phyloP scores from a whole-genome alignment of 257 asterid genomes.

The Leptodermis oblonga region DNA sequence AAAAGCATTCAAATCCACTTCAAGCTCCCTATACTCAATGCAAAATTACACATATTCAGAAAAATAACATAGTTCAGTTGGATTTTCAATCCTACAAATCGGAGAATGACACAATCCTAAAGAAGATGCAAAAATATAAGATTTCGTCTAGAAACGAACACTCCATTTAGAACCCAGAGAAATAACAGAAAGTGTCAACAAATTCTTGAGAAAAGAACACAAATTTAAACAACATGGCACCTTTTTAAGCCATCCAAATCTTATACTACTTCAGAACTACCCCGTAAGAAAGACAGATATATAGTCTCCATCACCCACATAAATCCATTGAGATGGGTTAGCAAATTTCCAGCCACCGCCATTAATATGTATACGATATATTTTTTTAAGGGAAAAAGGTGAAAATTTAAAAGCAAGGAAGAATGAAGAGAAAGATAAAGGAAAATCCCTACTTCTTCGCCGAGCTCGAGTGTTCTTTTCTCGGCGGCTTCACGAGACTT shows the following conservation, averaged over 20 bases:
- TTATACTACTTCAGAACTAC: neutral
- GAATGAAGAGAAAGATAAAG: neutral
- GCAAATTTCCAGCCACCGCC: neutral
- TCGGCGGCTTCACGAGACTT: slow-evolving; percentile 76
- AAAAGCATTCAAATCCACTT: neutral
- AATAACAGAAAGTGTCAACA: no score
- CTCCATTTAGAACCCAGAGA: neutral
- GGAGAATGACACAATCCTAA: no score
- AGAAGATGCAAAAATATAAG: no score
- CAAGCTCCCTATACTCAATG: neutral
- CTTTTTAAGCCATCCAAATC: neutral
- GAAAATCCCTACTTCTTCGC: slow-evolving; percentile 60
- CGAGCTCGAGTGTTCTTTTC: slow-evolving; percentile 79
- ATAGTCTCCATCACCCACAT: neutral
- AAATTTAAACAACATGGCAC: no score
- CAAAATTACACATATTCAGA: neutral
- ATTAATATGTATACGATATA: neutral
- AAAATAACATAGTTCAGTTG: neutral
- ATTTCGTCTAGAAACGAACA: no score
- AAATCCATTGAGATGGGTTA: no score
- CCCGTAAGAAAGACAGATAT: neutral
- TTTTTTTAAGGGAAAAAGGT: neutral
- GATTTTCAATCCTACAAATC: no score
- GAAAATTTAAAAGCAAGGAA: neutral
- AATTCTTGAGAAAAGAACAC: no score